A percentile compares a stretch with the other conserved stretches of the same genome.
Evolutionary conservation across 371 early-diverging fungal genomes (phyloP).

Genomic region (Fennellomyces sp.): DNA sequence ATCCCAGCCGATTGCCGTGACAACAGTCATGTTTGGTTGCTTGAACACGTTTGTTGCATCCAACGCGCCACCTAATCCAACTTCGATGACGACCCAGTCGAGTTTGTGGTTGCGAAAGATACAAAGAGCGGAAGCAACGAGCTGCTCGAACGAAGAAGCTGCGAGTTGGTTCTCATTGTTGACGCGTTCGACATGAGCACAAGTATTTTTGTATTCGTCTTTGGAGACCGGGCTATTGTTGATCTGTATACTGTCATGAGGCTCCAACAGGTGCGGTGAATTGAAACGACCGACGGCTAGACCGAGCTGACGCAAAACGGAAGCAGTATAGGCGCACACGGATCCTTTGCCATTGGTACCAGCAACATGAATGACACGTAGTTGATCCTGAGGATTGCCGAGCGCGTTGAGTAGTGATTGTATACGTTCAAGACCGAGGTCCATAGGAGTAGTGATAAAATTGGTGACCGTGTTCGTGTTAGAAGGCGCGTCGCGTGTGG

Average conservation of each 20-base stretch:
- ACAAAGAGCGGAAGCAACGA: conserved; percentile 64
- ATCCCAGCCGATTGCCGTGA: conserved; percentile 76
- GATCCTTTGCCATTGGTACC: conserved; percentile 74
- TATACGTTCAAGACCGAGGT: conserved; percentile 73
- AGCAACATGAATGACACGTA: conserved; percentile 77
- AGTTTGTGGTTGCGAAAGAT: conserved; percentile 53
- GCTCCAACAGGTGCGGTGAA: conserved; percentile 77
- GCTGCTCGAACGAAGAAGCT: conserved; percentile 64
- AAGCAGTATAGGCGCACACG: conserved; percentile 62
- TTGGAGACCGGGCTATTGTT: conserved; percentile 48
- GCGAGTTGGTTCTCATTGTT: conserved; percentile 23
- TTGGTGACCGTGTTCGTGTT: too few relatives aligned
- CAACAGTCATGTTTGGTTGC: conserved; percentile 47
- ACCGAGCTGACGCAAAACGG: conserved; percentile 46
- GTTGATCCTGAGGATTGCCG: conserved; percentile 63
- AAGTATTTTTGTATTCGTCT: conserved; percentile 34
- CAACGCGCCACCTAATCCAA: conserved; percentile 79
- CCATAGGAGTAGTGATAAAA: too few relatives aligned
- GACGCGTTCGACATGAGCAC: conserved; percentile 29
- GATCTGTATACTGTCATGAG: conserved; percentile 69
- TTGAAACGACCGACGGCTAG: conserved; percentile 68
- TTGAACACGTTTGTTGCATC: conserved; percentile 86
- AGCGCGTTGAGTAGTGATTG: conserved; percentile 57
- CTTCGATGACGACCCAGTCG: conserved; percentile 79
- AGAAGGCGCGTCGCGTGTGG: too few relatives aligned